phyloP scores from a whole-genome alignment of 805 yeast species.

The Candida tibetensis region DNA sequence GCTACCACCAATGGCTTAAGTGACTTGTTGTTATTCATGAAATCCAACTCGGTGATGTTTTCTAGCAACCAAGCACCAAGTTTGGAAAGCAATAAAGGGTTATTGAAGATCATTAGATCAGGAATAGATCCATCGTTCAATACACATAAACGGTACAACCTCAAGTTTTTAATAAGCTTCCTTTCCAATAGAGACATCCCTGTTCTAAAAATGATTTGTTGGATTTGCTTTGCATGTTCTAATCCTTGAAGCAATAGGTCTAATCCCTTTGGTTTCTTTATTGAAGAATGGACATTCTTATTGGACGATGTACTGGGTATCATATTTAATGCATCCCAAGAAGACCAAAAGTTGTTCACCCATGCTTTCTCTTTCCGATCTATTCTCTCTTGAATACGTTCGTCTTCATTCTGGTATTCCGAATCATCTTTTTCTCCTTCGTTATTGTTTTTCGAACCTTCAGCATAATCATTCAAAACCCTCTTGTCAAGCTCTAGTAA shows the following conservation, averaged over 20 bases:
- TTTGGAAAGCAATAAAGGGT: slow-evolving; percentile 81
- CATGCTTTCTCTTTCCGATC: slow-evolving; percentile 56
- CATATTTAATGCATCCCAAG: slow-evolving; percentile 53
- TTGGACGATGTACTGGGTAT: slow-evolving; percentile 10
- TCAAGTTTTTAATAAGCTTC: slow-evolving; percentile 70
- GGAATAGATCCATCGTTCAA: slow-evolving; percentile 76
- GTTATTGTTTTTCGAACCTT: too few species aligned
- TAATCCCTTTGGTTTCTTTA: slow-evolving; percentile 40
- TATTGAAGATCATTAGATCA: slow-evolving; percentile 70
- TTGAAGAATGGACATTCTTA: slow-evolving; percentile 9
- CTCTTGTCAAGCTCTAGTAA: slow-evolving; percentile 64
- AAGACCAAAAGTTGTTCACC: slow-evolving; percentile 68
- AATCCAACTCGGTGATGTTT: slow-evolving; percentile 77
- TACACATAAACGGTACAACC: slow-evolving; percentile 82
- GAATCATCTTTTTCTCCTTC: slow-evolving; percentile 15
- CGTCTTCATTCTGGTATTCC: slow-evolving; percentile 21
- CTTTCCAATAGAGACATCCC: slow-evolving; percentile 90
- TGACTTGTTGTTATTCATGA: slow-evolving; percentile 28
- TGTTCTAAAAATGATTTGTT: slow-evolving; percentile 77
- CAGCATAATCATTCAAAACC: slow-evolving; percentile 12
- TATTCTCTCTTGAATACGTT: slow-evolving; percentile 21
- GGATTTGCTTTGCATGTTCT: slow-evolving; percentile 79
- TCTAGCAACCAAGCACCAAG: slow-evolving; percentile 91
- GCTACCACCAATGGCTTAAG: slow-evolving; percentile 84
- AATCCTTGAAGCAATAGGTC: slow-evolving; percentile 66